These are phyloP conservation scores for Chenopodium berlandieri DNA, from an alignment of 148 eudicot genomes.

Conservation along the genomic window DNA sequence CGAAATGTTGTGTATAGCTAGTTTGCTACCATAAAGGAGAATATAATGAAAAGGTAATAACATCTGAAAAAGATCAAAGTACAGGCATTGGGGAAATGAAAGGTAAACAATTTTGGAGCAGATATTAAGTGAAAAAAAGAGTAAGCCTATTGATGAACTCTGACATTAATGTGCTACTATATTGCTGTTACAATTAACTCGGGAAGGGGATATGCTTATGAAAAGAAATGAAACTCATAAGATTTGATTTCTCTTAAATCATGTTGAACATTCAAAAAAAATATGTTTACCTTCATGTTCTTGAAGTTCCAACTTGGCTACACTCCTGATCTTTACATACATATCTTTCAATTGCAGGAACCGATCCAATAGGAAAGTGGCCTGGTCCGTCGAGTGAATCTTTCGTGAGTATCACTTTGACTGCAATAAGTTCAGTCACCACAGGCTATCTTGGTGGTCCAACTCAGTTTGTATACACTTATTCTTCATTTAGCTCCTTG, in stretches of 20 bases:
- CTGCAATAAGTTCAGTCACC: no score
- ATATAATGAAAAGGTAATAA: not conserved
- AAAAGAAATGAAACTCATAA: not conserved
- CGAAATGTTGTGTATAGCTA: not conserved
- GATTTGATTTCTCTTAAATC: not conserved
- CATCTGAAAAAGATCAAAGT: not conserved
- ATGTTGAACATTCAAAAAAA: not conserved
- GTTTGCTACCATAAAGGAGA: no score
- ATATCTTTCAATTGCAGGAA: not conserved
- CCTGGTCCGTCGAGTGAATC: not conserved
- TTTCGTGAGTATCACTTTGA: not conserved
- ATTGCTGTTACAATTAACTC: not conserved
- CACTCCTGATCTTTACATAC: not conserved
- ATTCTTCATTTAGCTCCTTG: not conserved
- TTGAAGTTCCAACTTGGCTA: not conserved
- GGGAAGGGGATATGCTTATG: not conserved
- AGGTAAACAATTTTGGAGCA: not conserved
- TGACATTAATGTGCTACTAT: not conserved
- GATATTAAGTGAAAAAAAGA: not conserved
- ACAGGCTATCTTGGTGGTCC: not conserved
- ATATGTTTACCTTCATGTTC: not conserved
- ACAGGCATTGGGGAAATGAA: no score
- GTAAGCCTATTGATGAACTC: not conserved
- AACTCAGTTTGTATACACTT: not conserved
- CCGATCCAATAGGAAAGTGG: not conserved